Base-by-base conservation (phyloP, 208 protist species). In the Sergeia podlipaevii region DNA sequence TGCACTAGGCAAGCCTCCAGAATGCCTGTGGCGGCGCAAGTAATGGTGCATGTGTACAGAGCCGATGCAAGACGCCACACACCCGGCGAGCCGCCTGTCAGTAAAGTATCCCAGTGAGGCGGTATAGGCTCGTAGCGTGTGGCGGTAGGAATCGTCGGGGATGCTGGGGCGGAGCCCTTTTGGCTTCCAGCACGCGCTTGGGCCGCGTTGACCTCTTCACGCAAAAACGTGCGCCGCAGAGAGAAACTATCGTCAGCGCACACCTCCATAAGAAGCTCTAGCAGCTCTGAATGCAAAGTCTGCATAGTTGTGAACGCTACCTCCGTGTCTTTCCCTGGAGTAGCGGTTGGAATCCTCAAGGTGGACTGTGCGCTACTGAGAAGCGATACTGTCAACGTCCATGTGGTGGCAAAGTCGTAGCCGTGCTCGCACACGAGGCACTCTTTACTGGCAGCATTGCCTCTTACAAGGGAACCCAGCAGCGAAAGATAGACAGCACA, bases 51-150 rank as follows among this genome's bases (percentile, higher is more conserved):
- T 38, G 59, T 39, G 32, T 72, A 80, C 0, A 92, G 39, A 1
- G 69, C 23, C n/a, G 75, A 85, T n/a, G 81, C 81, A 1, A 91
- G 63, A 17, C 56, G 51, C 82, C 88, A 92, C 17, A 86, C 54
- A 18, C 52, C 39, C 24, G 33, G 1, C 4, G 78, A 74, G 28
- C 77, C 77, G 18, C 72, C 62, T 1, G 68, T 70, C 7, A 95
- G 66, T 28, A 83, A 41, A 0, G 69, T 66, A 50, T 85, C 84
- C 85, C 88, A 95, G 50, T 78, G 54, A 3, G 55, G 18, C 1
- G 87, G 81, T 8, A 90, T 43, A 33, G 76, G 59, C 38, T 86
- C 77, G 60, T 77, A 89, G 28, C 77, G 65, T n/a, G 45, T 13
- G 17, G 51, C 13, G 4, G 21, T 24, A 26, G 1, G 24, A 32